Evolutionary conservation across 306 rosid genomes (phyloP), one percentile per base, ranked within the genome.

Genomic region (Trichosanthes cucumerina): DNA sequence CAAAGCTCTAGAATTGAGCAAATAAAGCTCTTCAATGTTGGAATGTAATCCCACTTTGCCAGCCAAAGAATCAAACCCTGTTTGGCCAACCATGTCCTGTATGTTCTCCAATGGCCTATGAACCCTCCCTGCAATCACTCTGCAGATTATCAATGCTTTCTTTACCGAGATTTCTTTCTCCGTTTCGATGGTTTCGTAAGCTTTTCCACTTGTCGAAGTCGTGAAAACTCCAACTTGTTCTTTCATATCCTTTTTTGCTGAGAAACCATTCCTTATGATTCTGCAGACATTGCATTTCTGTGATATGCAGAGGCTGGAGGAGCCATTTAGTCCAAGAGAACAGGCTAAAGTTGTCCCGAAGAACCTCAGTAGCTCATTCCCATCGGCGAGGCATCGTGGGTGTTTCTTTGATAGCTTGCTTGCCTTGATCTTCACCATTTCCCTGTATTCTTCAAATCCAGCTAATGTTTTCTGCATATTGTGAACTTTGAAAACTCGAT

Each of bases 401-500:
- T 95, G 99, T 78, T 95, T 95, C 93, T 95, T 95, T 2, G 86
- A 87, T 77, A 95, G 99, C 54, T 92, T 95, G 83, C 92, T 92
- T 41, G 99, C 97, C 77, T 92, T 92, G 77, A 85, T 84, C 72
- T 95, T 95, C 78, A 95, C 99, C 81, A 81, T 86, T 28, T 95
- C 99, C 41, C 99, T 83, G 81, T 95, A 87, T 50, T 92, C 99
- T 84, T 95, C 99, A 15, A 95, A 95, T 75, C 92, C 60, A 33
- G 97, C 93, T n/a, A 92, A 83, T 24, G 97, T 92, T 69, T 81
- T 92, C 62, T 95, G 99, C 99, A 92, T 95, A 86, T 95, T 95
- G 83, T 95, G 99, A 3, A 95, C 99, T 79, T 95, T 95, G 66
- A 93, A 79, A 28, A 93, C 97, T 81, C 97, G 86, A 78, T 93